Conservation (phyloP, 1,284 basidiomycete species). For the Peniophora sp. region DNA sequence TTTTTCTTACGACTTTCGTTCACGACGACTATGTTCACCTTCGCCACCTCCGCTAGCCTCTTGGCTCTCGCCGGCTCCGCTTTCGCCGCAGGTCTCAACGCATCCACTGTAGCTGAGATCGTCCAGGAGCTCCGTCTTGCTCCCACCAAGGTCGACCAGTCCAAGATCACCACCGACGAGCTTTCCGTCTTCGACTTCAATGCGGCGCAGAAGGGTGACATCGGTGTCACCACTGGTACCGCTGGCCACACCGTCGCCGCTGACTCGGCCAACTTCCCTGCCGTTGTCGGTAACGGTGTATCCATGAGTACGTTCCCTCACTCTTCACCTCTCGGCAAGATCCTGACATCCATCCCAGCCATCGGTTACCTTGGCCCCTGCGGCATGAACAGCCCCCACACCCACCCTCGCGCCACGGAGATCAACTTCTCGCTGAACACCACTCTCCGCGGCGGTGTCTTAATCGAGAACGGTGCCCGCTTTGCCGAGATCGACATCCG, state of each 20-base stretch:
- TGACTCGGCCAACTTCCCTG: not conserved
- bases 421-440: conserved; percentile 26
- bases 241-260: not conserved
- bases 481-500: conserved; percentile 24
- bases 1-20: not conserved
- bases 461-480: conserved; percentile 26
- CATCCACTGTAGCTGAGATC: not conserved
- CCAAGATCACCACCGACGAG: conserved; percentile 17
- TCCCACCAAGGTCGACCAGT: conserved; percentile 14
- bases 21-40: not conserved
- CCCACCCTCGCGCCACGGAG: conserved; percentile 29
- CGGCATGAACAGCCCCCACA: conserved; percentile 30
- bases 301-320: not conserved
- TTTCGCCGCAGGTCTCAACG: not conserved
- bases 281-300: not conserved
- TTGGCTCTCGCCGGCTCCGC: conserved; percentile 11
- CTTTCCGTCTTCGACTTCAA: not conserved
- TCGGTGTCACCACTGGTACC: not conserved
- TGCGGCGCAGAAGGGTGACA: not conserved
- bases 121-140: conserved; percentile 11
- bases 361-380: conserved; percentile 14
- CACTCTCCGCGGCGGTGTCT: conserved; percentile 23
- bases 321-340: not conserved
- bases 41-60: not conserved
- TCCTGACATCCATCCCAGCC: conserved; percentile 3